Base-by-base conservation (phyloP, 2,329 filamentous ascomycete species). In the Pyricularia pennisetigena region DNA sequence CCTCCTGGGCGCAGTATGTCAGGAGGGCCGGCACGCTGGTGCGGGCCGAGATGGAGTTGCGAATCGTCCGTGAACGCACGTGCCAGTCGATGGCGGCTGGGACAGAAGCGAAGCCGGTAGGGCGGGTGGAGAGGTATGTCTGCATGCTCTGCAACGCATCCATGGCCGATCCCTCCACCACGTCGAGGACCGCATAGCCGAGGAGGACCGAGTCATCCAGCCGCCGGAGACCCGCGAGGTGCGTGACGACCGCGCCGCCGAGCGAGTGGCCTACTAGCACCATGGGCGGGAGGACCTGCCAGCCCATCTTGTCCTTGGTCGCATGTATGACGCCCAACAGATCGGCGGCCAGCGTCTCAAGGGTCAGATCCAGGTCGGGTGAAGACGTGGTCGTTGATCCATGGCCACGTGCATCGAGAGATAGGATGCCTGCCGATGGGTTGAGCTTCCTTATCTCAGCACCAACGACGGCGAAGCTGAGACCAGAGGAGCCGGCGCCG, bases 61-160 rank as follows among this genome's bases (percentile, higher is more conserved):
- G 87, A 71, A 99, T 86, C 14, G 94, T 97, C 64, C 95, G 87
- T 12, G 92, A 93, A 61, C 94, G 89, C 28, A 93, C 87, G 77
- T 99, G 95, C 95, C 95, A 99, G 74, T 96, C 92, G 72, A 99
- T 93, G 7, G 90, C 94, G 4, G 90, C 86, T 71, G 90, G 84
- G 23, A 97, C 73, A 14, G 88, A 90, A n/a, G 87, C 82, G 74
- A 99, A 99, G 1, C 88, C 87, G 9, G 83, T 82, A 0, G 95
- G 95, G 26, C 95, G 86, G 4, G 90, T 93, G 1, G 91, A 89
- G 24, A 99, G 85, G 77, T 97, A 97, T 3, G 89, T 90, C 72
- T 95, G 90, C 95, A 99, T 99, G 78, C 91, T 94, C 77, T 93
- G 89, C 67, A 99, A 83, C 2, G 95, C 94, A 76, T 98, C 95